Evolutionary conservation across 495 filamentous ascomycete species (phyloP).

Genomic region (Xanthoparmelia taractica): DNA sequence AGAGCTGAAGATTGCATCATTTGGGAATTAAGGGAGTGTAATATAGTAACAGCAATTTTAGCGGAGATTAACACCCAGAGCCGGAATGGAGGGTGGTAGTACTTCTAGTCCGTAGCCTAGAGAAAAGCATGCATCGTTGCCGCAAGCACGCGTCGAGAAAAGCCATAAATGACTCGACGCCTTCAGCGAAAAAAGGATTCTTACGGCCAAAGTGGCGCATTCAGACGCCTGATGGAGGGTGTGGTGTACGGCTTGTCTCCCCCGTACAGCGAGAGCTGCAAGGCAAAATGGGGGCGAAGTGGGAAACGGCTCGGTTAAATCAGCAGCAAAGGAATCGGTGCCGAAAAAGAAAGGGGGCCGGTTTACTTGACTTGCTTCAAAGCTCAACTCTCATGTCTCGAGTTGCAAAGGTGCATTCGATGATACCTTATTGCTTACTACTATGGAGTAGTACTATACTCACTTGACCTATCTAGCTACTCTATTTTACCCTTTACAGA

Average conservation of each 20-base stretch:
- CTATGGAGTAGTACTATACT: no score
- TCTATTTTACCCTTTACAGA: neutral
- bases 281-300: no score
- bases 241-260: no score
- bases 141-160: slow-evolving; percentile 8
- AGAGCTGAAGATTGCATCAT: slow-evolving; percentile 1
- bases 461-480: neutral
- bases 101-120: no score
- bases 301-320: no score
- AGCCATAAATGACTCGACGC: neutral
- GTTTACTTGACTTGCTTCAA: neutral
- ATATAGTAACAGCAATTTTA: slow-evolving; percentile 7
- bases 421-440: neutral
- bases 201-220: no score
- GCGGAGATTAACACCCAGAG: slow-evolving; percentile 7
- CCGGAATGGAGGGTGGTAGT: neutral
- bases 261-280: no score
- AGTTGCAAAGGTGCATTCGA: no score
- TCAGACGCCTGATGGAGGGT: no score
- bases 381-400: neutral
- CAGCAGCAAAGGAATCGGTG: no score
- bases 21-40: neutral
- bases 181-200: slow-evolving; percentile 4
- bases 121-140: neutral
- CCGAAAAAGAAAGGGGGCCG: neutral